Percentiles rank a stretch among this genome's conserved stretches.
These are phyloP conservation scores for Aspergillus viridinutans DNA, from an alignment of 2,329 filamentous ascomycete species.

Conservation along the genomic window DNA sequence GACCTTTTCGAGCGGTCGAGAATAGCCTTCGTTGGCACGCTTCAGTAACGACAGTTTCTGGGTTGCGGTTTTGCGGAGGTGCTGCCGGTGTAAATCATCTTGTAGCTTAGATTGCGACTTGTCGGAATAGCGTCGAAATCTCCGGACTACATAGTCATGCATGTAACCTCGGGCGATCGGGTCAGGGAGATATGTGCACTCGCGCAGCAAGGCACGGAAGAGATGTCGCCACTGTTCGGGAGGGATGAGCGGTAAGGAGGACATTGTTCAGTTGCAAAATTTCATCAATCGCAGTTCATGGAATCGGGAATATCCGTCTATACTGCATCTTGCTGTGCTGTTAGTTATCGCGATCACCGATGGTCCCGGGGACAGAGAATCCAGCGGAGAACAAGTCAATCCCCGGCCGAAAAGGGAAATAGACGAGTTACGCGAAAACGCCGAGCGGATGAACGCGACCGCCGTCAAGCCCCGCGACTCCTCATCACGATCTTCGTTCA, in stretches of 20 bases:
- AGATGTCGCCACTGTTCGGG: conserved; percentile 41
- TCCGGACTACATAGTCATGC: conserved; percentile 43
- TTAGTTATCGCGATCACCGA: neutral
- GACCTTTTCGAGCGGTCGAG: conserved; percentile 47
- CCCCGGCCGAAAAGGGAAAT: conserved; percentile 16
- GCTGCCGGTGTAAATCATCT: conserved; percentile 14
- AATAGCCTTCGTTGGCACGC: conserved; percentile 55
- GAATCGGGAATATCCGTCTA: neutral
- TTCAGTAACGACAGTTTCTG: conserved; percentile 43
- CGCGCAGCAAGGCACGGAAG: conserved; percentile 54
- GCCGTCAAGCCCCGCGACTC: conserved; percentile 20
- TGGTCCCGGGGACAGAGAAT: neutral
- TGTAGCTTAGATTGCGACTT: conserved; percentile 13
- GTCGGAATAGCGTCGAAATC: conserved; percentile 45
- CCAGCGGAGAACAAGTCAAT: neutral
- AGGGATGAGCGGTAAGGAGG: conserved; percentile 20
- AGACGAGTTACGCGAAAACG: conserved; percentile 18
- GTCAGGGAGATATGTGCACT: conserved; percentile 59
- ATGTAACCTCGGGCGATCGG: conserved; percentile 50
- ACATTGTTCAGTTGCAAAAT: neutral
- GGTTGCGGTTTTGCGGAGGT: conserved; percentile 20
- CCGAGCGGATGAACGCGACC: conserved; percentile 25
- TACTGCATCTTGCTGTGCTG: neutral
- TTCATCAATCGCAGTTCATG: neutral
- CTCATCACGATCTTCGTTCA: conserved; percentile 1